Evolutionary conservation across 192 early-diverging fungal species (phyloP), one percentile per base, ranked within the genome.

Genomic region (Backusella mclennaniae): DNA sequence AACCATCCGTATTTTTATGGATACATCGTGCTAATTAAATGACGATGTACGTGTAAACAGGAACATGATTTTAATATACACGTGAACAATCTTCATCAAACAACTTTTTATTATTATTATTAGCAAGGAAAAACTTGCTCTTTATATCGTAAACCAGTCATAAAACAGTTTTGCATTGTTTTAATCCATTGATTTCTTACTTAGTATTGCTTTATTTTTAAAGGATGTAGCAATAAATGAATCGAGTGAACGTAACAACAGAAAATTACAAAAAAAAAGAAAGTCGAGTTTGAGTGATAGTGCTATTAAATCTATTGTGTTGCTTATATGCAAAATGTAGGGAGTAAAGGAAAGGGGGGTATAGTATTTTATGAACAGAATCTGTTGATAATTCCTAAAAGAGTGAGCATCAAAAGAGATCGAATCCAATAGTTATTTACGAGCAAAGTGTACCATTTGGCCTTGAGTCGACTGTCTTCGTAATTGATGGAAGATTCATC

Each of bases 391-490:
- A 71, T 26, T 17, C 70, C 70, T 15, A 71, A 17, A 11, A 44
- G n/a, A 31, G 14, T 46, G 5, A 71, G 42, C 15, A 41, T 46
- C 3, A 44, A 21, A 14, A 7, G 1, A 19, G 70, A 71, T 44
- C 44, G 39, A 49, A 71, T 49, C 70, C 70, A 71, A 17, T 71
- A 49, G 42, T 71, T 71, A 41, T 71, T 41, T 19, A 49, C 15
- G 26, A 71, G n/a, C 26, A 23, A 63, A 29, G 56, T 14, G 56
- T 63, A 29, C 56, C 56, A 63, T 26, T 14, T 63, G 56, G 12
- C 11, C 26, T 63, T 63, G 21, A 9, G 56, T 63, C 11, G 6
- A 29, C 12, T 29, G 11, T 63, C 12, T 12, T 63, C 56, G 12
- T 14, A 63, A 63, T 29, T 29, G 7, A 26, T 4, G 11, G 56